Base-by-base conservation (phyloP, 805 yeast genomes). In the Monosporozyma aerobia region DNA sequence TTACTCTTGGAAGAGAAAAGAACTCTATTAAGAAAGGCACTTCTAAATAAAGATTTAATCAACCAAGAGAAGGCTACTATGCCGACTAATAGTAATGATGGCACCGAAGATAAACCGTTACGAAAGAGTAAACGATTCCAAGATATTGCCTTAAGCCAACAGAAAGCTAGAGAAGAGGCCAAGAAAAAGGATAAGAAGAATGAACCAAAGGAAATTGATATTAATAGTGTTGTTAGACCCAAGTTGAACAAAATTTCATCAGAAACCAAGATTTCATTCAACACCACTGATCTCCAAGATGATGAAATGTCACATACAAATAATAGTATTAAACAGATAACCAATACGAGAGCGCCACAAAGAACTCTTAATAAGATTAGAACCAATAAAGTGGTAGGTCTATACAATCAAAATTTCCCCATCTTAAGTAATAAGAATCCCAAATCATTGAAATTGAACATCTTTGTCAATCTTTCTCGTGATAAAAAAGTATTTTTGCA, bases 381-480 rank as follows among this genome's bases (percentile, higher is more conserved):
- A 32, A 44, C 49, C 4, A 50, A 51, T 29, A 53, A 50, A 44
- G 61, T 62, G 13, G 59, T 64, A 27, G 63, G 67, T 3, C 50
- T 65, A 43, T 59, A 63, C 51, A 58, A 57, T 46, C 54, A 51
- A 23, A 65, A 65, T 55, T 65, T 65, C 55, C 62, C 66, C 27
- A 61, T 60, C 23, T 53, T 65, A 33, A 63, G 60, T 51, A 63
- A 56, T 46, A 59, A 60, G 52, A 63, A 65, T 48, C 66, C 63
- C 3, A 60, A 57, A 50, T 56, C 59, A 37, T 53, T 65, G 47
- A 64, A 64, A 50, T 49, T 63, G 40, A 65, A 65, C 56, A 56
- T 65, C 23, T 65, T 63, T 48, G 54, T 64, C n/a, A 64, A 58
- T 52, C 53, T 65, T 33, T 61, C 67, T 6, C 53, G 56, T 19